phyloP scores from a whole-genome alignment of 2,329 filamentous ascomycete species.

The Monascus ruber region DNA sequence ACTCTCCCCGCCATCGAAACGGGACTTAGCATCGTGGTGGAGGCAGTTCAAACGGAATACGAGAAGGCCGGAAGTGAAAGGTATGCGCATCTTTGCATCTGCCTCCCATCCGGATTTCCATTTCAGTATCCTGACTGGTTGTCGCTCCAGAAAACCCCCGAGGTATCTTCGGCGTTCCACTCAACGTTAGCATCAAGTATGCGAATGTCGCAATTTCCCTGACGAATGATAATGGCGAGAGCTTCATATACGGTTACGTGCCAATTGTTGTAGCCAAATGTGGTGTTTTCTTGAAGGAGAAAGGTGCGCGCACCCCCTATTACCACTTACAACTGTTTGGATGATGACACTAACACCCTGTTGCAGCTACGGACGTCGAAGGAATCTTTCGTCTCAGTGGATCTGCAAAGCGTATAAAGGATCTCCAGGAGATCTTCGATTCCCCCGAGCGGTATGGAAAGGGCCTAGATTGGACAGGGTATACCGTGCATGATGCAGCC shows the following conservation, averaged over 20 bases:
- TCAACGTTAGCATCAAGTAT: slow-evolving; percentile 90
- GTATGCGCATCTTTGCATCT: slow-evolving; percentile 26
- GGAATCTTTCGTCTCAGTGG: slow-evolving; percentile 94
- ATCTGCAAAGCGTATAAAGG: slow-evolving; percentile 96
- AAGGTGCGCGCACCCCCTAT: slow-evolving; percentile 53
- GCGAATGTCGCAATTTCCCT: slow-evolving; percentile 97
- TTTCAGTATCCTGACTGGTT: slow-evolving; percentile 5
- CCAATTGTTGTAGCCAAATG: slow-evolving; percentile 98
- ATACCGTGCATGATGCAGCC: slow-evolving; percentile 95
- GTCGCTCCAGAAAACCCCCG: slow-evolving; percentile 32
- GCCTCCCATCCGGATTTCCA: not conserved
- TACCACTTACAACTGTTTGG: too few relatives aligned
- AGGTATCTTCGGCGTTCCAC: slow-evolving; percentile 88
- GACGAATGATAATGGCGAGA: slow-evolving; percentile 81
- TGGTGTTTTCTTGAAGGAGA: slow-evolving; percentile 93
- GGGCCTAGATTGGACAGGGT: slow-evolving; percentile 91
- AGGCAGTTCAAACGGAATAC: slow-evolving; percentile 74
- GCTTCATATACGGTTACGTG: slow-evolving; percentile 97
- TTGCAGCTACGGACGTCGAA: slow-evolving; percentile 77
- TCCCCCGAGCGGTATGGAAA: slow-evolving; percentile 94
- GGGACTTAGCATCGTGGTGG: slow-evolving; percentile 94
- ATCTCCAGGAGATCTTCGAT: slow-evolving; percentile 82
- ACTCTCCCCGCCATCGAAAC: slow-evolving; percentile 66
- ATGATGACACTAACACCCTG: slow-evolving; percentile 1
- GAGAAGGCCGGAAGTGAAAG: slow-evolving; percentile 53